Evolutionary conservation across 108 stramenopile genomes (phyloP).

Genomic region (Discostella pseudostelligera): DNA sequence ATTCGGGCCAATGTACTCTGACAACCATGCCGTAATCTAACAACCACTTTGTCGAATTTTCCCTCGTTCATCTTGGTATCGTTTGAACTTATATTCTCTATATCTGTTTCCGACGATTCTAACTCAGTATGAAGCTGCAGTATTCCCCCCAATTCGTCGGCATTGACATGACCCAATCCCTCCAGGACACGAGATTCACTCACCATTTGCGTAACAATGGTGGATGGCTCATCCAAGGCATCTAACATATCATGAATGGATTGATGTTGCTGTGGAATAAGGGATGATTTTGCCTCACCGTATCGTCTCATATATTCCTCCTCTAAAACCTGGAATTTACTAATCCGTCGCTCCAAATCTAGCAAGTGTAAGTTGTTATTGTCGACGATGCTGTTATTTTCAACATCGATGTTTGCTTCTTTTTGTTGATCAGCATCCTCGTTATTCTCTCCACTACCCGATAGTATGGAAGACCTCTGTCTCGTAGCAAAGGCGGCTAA

Average conservation of each 20-base stretch:
- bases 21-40: slow-evolving; percentile 32
- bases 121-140: slow-evolving; percentile 15
- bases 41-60: slow-evolving; percentile 20
- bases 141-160: slow-evolving; percentile 28
- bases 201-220: slow-evolving; percentile 51
- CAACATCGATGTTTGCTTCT: no score
- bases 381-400: not conserved
- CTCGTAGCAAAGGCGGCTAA: slow-evolving; percentile 43
- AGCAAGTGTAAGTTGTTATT: slow-evolving; percentile 12
- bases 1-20: slow-evolving; percentile 36
- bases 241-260: slow-evolving; percentile 47
- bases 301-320: slow-evolving; percentile 49
- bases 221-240: slow-evolving; percentile 53
- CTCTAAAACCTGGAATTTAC: slow-evolving; percentile 38
- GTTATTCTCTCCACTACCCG: not conserved
- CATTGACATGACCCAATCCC: slow-evolving; percentile 44
- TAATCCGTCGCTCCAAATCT: slow-evolving; percentile 39
- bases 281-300: slow-evolving; percentile 21
- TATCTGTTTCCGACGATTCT: slow-evolving; percentile 1
- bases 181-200: slow-evolving; percentile 42
- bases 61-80: not conserved
- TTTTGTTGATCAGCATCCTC: slow-evolving; percentile 4
- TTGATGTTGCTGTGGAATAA: slow-evolving; percentile 12
- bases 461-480: slow-evolving; percentile 23
- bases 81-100: not conserved